Base-by-base conservation (phyloP, 306 rosid genomes). In the Ormosia emarginata region DNA sequence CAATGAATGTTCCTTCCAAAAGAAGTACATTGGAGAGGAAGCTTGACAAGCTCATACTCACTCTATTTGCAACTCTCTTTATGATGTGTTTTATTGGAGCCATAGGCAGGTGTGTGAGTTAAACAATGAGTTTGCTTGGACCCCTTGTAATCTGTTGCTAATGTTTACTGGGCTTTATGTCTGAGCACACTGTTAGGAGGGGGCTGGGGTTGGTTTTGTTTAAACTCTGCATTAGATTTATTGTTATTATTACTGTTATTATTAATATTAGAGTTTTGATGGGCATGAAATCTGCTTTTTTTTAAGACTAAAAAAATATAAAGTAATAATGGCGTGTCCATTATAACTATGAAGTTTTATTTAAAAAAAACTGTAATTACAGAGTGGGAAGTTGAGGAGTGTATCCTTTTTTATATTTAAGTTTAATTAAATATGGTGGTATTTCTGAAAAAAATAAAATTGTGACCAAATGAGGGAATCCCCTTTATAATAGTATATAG, bases 1-100 rank as follows among this genome's bases (percentile, higher is more conserved):
- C 98, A 75, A 95, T 93, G 98, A 93, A 92, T 84, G 98, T 95
- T 84, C 97, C 98, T 86, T 95, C 98, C 78, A 95, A 95, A 92
- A 89, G 99, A 89, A 95, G 99, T 82, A 95, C 98, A 47, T 79
- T 95, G 71, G 99, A 95, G 93, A 92, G 92, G 88, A 93, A 95
- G 90, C 98, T 95, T 44, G 99, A 95, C 90, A 93, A 93, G 85
- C 99, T 95, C 67, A 95, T 95, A 66, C 92, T 93, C 4, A 8
- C 86, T 39, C 94, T 95, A 62, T 95, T 95, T 87, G 90, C 79
- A 58, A 85, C 90, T 77, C 96, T 95, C 30, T 93, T 95, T 80
- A 34, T 81, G 30, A 86, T 93, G 95, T 95, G 98, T 81, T 82
- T 95, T 41, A 81, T 95, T 80, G 99, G 99, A 71, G 97, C 98